These are phyloP conservation scores for Cryptococcus sp. DNA, from an alignment of 1,284 basidiomycete genomes.

Conservation along the genomic window DNA sequence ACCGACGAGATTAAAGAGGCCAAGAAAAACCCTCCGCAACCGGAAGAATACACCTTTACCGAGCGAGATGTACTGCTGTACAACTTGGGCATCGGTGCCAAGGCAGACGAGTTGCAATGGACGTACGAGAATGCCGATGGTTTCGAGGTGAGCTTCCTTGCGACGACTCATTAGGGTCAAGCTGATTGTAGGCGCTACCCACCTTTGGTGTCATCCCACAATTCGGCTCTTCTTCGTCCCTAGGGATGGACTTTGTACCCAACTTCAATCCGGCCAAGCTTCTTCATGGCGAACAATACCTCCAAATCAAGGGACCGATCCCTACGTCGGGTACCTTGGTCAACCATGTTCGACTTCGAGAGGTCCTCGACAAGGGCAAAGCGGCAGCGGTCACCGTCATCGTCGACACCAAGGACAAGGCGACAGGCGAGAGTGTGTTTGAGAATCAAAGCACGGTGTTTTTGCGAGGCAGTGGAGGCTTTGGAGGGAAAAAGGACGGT, in stretches of 20 bases:
- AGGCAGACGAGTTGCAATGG: constrained; percentile 85
- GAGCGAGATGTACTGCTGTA: constrained; percentile 93
- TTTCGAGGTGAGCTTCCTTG: constrained; percentile 56
- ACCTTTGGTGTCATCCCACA: constrained; percentile 98
- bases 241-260: constrained; percentile 70
- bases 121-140: constrained; percentile 83
- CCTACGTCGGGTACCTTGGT: constrained; percentile 81
- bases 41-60: constrained; percentile 65
- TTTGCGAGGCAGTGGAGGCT: constrained; percentile 89
- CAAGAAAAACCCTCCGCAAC: constrained; percentile 59
- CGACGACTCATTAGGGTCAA: no score
- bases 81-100: constrained; percentile 94
- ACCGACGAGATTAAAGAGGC: constrained; percentile 74
- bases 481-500: constrained; percentile 84
- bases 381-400: constrained; percentile 78
- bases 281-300: constrained; percentile 96
- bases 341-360: constrained; percentile 58
- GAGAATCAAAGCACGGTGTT: constrained; percentile 92
- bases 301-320: constrained; percentile 80
- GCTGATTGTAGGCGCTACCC: constrained; percentile 58
- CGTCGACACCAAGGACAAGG: constrained; percentile 72
- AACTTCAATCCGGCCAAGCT: constrained; percentile 94
- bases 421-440: constrained; percentile 73
- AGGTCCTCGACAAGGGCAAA: constrained; percentile 62
- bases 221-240: constrained; percentile 58